Percentiles rank a stretch among this genome's conserved stretches.
Conservation (phyloP, 2,329 filamentous ascomycete genomes). For the Penicillium expansum region DNA sequence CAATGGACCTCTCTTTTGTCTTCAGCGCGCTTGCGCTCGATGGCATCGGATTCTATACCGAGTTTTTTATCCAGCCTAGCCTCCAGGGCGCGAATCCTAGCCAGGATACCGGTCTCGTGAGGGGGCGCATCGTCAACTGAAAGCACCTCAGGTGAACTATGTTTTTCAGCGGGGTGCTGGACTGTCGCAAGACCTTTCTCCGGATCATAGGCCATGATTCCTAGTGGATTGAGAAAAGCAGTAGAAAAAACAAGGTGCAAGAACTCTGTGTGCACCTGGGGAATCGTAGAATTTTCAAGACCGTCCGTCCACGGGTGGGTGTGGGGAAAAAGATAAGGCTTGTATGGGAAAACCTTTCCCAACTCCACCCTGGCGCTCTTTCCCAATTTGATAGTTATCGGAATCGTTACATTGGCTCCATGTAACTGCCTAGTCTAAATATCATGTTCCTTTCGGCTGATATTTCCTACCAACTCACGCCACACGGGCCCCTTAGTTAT, state of each 20-base stretch:
- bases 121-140: background rate
- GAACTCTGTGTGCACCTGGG: background rate
- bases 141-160: background rate
- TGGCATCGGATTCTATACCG: background rate
- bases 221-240: background rate
- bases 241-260: background rate
- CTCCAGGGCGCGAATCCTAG: background rate
- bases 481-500: background rate
- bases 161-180: background rate
- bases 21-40: background rate
- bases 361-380: background rate
- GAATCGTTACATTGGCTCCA: background rate
- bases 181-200: background rate
- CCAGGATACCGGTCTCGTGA: background rate
- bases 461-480: background rate
- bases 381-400: background rate
- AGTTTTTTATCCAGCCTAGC: background rate
- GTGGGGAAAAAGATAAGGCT: background rate
- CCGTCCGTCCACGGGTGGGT: too few relatives aligned
- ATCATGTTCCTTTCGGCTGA: background rate
- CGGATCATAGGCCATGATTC: background rate
- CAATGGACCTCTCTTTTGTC: background rate
- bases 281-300: background rate
- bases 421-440: background rate
- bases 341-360: background rate